phyloP scores from a whole-genome alignment of 495 filamentous ascomycete genomes.

The Clohesyomyces aquaticus region DNA sequence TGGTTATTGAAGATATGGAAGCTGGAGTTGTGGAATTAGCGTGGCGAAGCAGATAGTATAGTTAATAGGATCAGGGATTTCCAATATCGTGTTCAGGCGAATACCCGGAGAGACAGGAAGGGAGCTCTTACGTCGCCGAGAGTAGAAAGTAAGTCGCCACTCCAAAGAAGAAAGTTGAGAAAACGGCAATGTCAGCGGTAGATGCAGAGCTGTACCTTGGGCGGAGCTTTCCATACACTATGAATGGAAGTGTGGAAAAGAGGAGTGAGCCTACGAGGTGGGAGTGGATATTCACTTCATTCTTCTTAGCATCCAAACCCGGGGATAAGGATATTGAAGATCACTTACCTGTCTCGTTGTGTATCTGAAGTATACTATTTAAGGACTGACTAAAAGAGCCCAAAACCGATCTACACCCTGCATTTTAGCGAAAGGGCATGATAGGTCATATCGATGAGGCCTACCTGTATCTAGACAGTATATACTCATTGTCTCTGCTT shows the following conservation, averaged over 20 bases:
- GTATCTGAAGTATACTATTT: slow-evolving; percentile 35
- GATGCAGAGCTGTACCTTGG: slow-evolving; percentile 2
- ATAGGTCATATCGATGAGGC: background rate
- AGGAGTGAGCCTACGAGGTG: slow-evolving; percentile 55
- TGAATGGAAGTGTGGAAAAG: slow-evolving; percentile 50
- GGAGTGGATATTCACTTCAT: slow-evolving; percentile 56
- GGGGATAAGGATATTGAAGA: background rate
- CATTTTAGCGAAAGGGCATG: background rate
- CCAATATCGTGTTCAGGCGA: no score
- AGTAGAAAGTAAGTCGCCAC: slow-evolving; percentile 58
- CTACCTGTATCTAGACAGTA: slow-evolving; percentile 33
- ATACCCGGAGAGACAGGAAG: no score
- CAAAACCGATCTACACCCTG: slow-evolving; percentile 18
- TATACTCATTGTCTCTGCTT: slow-evolving; percentile 29
- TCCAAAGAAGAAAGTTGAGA: slow-evolving; percentile 54
- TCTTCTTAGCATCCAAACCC: no score
- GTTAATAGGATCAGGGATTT: no score
- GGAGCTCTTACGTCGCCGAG: slow-evolving; percentile 52
- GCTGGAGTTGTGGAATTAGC: no score
- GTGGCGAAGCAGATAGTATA: no score
- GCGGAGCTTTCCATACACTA: slow-evolving; percentile 38
- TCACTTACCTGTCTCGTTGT: slow-evolving; percentile 52
- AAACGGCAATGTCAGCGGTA: slow-evolving; percentile 51
- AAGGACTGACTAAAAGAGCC: slow-evolving; percentile 15
- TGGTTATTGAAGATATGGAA: slow-evolving; percentile 59